A percentile compares a stretch with the other conserved stretches of the same genome.
Evolutionary conservation across 208 protist genomes (phyloP).

Genomic region (Leishmania major): DNA sequence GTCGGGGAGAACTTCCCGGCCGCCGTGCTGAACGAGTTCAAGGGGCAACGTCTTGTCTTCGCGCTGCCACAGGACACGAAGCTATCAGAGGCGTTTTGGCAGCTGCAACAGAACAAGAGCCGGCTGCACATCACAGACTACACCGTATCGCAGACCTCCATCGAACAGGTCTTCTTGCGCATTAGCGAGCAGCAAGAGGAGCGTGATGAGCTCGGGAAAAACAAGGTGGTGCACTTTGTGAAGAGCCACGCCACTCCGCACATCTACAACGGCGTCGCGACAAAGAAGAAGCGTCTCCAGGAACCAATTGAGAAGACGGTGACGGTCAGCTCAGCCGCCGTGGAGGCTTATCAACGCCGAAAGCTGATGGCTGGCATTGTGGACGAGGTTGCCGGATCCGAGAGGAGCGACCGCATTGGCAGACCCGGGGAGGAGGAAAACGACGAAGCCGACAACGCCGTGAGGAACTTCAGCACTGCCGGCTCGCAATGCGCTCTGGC

Average conservation of each 20-base stretch:
- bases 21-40: slow-evolving; percentile 44
- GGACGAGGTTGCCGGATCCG: background rate
- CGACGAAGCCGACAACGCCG: background rate
- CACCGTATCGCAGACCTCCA: slow-evolving; percentile 75
- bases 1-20: slow-evolving; percentile 36
- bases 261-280: slow-evolving; percentile 28
- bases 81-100: slow-evolving; percentile 45
- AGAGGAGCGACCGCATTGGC: background rate
- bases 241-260: slow-evolving; percentile 35
- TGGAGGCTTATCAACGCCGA: slow-evolving; percentile 34
- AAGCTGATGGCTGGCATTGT: background rate
- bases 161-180: slow-evolving; percentile 86
- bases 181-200: slow-evolving; percentile 61
- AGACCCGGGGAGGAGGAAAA: background rate
- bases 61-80: slow-evolving; percentile 39
- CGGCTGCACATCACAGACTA: slow-evolving; percentile 68
- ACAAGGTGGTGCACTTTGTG: slow-evolving; percentile 27
- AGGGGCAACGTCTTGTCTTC: slow-evolving; percentile 50
- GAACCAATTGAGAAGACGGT: slow-evolving; percentile 2
- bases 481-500: background rate
- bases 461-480: background rate
- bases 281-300: background rate
- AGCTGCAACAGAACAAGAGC: slow-evolving; percentile 39
- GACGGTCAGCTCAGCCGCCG: slow-evolving; percentile 14
- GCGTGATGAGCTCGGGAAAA: slow-evolving; percentile 28